A percentile compares a stretch with the other conserved stretches of the same genome.
Evolutionary conservation across 2,329 filamentous ascomycete genomes (phyloP).

Genomic region (Thelonectria discophora): DNA sequence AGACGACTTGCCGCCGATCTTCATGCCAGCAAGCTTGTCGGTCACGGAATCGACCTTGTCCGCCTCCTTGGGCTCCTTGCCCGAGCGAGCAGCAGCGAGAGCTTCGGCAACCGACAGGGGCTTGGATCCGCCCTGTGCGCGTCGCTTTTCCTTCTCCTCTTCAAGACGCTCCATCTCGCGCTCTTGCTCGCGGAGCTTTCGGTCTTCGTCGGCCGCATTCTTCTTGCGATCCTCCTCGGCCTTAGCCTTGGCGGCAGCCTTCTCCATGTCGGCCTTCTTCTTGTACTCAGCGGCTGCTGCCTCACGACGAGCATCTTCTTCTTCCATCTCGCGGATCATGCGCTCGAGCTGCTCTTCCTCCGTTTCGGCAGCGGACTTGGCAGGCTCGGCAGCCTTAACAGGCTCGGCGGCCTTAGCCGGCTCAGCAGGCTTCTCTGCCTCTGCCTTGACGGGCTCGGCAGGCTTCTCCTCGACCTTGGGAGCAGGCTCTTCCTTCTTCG

Average conservation of each 20-base stretch:
- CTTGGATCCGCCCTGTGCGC: conserved; percentile 59
- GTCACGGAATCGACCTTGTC: conserved; percentile 52
- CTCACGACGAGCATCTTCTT: conserved; percentile 61
- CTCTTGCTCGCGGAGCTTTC: conserved; percentile 76
- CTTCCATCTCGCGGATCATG: conserved; percentile 70
- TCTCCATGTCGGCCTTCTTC: conserved; percentile 58
- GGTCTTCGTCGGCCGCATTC: conserved; percentile 66
- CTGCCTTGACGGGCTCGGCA: conserved; percentile 38
- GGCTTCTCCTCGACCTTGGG: conserved; percentile 33
- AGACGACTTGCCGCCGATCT: conserved; percentile 56
- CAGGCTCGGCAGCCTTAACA: conserved; percentile 19
- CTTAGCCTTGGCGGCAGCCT: conserved; percentile 59
- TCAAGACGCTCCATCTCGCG: conserved; percentile 77
- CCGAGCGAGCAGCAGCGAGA: conserved; percentile 52
- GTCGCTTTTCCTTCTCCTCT: conserved; percentile 72
- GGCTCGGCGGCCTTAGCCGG: conserved; percentile 30
- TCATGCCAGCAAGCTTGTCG: conserved; percentile 62
- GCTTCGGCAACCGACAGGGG: conserved; percentile 61
- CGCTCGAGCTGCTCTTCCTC: conserved; percentile 67
- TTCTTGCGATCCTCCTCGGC: conserved; percentile 55
- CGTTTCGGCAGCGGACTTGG: conserved; percentile 43
- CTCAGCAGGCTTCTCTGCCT: conserved; percentile 39
- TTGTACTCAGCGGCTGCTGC: conserved; percentile 56
- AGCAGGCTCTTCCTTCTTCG: conserved; percentile 19
- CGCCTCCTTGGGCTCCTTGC: conserved; percentile 50